Evolutionary conservation across 1,139 yeast species (phyloP), one percentile per base, ranked within the genome.

Genomic region (Taiozyma sp.): DNA sequence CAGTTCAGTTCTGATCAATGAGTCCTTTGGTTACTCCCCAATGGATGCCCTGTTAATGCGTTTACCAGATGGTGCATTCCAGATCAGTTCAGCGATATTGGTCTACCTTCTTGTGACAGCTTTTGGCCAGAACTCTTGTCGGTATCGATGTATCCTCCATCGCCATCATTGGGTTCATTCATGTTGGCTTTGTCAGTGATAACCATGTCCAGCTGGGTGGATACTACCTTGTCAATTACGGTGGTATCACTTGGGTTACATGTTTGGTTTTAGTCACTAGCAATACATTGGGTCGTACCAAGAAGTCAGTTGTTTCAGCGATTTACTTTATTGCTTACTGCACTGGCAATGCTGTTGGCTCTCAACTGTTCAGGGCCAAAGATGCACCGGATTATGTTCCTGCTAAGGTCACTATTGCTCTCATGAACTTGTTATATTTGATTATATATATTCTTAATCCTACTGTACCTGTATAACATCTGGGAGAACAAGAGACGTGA

Each of bases 271-370:
- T 45, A 16, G 48, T 50, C 22, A 43, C 81, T 14, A 73, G 81
- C 8, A 80, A 80, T 61, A 54, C 75, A 28, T 80, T 83, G 9
- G 87, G 87, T 14, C 78, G 78, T 56, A 81, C 87, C 30, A 83
- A 82, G 65, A 81, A 81, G 57, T 65, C 73, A 34, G 71, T 78
- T 13, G 72, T 72, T 14, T 64, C 63, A 41, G 70, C 72, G 1
- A 54, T 77, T 63, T 65, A 78, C 46, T 70, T 81, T 51, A 67
- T 81, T 49, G 81, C 79, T 1, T 82, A 79, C 64, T 79, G 84
- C 60, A 78, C 75, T 42, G 87, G 87, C 24, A 80, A 80, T n/a
- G 42, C 54, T 48, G 65, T 76, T 50, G 86, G 87, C 2, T 84
- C 86, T 1, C 84, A 79, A 57, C 78, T 83, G 0, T 82, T 80